Base-by-base conservation (phyloP, 306 rosid genomes). In the Styphnolobium japonicum region DNA sequence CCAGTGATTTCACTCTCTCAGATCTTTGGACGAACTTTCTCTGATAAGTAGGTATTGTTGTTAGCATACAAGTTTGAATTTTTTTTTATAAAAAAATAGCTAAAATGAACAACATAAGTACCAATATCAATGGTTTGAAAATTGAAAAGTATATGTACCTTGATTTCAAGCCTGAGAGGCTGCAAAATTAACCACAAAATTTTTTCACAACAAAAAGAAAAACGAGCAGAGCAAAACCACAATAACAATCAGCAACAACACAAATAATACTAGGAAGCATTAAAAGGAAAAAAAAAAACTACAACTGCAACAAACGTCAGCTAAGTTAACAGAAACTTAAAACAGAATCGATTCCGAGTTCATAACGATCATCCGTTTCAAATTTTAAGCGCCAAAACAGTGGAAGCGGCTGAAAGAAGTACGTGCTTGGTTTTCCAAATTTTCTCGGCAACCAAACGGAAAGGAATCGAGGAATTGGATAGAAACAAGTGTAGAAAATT, bases 91-190 rank as follows among this genome's bases (percentile, higher is more conserved):
- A 45, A 36, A 23, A 34, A 15, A 12, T 3, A 48, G 39, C 22
- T 12, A 49, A 74, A 74, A 16, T 5, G 7, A 14, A 81, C 52
- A 65, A n/a, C 71, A 46, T 42, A 31, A 46, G 53, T 27, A 73
- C 11, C 61, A 42, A 61, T n/a, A 55, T 8, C 25, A 42, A 14
- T 2, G 57, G 73, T 45, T 18, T 10, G 45, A 62, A 27, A 18
- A 18, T 34, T 11, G 36, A 23, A 23, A 22, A 22, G 33, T 23
- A 10, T 2, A 62, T 5, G 3, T 46, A 78, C 86, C 79, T 80
- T 63, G 69, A 79, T 87, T 18, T 75, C 81, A 29, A 81, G 86
- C 51, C 71, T 33, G 80, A 81, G 82, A 78, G 86, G 83, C 88
- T 84, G 84, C 68, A 60, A 62, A 63, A 31, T 16, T 14, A 56